phyloP scores from a whole-genome alignment of 1,139 yeast genomes.

The Suhomyces taliae region DNA sequence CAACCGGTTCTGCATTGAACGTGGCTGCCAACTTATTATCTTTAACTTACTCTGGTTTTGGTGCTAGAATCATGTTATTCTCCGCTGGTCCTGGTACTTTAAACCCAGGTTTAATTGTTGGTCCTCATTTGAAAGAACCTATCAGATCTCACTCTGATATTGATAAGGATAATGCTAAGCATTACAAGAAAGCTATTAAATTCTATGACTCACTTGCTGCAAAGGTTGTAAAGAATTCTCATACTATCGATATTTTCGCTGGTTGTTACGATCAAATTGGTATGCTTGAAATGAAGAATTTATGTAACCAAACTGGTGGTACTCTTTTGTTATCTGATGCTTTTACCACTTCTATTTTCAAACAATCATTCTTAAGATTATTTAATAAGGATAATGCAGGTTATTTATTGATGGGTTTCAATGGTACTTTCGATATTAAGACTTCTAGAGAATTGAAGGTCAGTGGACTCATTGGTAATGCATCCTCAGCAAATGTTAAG shows the following conservation, averaged over 20 bases:
- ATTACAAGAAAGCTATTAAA: slow-evolving; percentile 86
- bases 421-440: slow-evolving; percentile 80
- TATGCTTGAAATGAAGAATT: slow-evolving; percentile 90
- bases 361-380: slow-evolving; percentile 86
- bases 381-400: slow-evolving; percentile 88
- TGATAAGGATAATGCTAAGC: slow-evolving; percentile 84
- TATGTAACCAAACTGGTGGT: slow-evolving; percentile 93
- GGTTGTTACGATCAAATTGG: slow-evolving; percentile 99
- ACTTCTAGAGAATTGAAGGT: slow-evolving; percentile 88
- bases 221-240: slow-evolving; percentile 74
- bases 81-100: slow-evolving; percentile 96
- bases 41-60: slow-evolving; percentile 82
- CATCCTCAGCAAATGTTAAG: slow-evolving; percentile 66
- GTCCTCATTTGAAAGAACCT: slow-evolving; percentile 89
- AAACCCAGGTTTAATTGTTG: slow-evolving; percentile 93
- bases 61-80: slow-evolving; percentile 87
- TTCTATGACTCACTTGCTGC: slow-evolving; percentile 79
- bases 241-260: slow-evolving; percentile 89
- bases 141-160: slow-evolving; percentile 96
- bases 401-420: slow-evolving; percentile 81
- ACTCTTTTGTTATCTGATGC: slow-evolving; percentile 89
- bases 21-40: slow-evolving; percentile 84
- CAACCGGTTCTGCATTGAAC: slow-evolving; percentile 90
- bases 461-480: slow-evolving; percentile 93
- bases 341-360: slow-evolving; percentile 93